phyloP scores from a whole-genome alignment of 352 stramenopile species.

The Phytophthora constricta region DNA sequence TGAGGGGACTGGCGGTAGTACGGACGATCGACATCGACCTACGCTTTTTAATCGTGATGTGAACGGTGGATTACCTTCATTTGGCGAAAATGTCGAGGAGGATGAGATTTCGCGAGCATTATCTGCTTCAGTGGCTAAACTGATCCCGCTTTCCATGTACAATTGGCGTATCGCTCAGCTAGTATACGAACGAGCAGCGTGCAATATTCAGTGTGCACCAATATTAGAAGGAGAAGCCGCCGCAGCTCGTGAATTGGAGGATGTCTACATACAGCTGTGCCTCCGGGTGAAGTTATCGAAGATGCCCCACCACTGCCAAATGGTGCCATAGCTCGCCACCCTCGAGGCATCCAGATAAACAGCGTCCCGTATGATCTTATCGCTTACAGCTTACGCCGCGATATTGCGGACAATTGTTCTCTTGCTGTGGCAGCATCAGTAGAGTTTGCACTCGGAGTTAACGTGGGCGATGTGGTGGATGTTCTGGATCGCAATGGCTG shows the following conservation, averaged over 20 bases:
- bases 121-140: conserved; percentile 51
- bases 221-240: conserved; percentile 57
- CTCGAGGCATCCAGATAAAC: conserved; percentile 37
- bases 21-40: conserved; percentile 11
- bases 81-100: conserved; percentile 66
- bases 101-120: conserved; percentile 76
- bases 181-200: conserved; percentile 62
- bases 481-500: conserved; percentile 79
- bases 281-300: conserved; percentile 17
- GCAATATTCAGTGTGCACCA: conserved; percentile 56
- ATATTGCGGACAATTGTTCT: conserved; percentile 43
- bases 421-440: conserved; percentile 64
- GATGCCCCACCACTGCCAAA: conserved; percentile 19
- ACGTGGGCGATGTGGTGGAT: conserved; percentile 74
- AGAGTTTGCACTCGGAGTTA: conserved; percentile 66
- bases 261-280: conserved; percentile 63
- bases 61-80: conserved; percentile 41
- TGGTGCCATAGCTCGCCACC: conserved; percentile 20
- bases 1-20: conserved; percentile 25
- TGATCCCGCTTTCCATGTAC: conserved; percentile 66
- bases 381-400: conserved; percentile 47
- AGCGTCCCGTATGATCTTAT: conserved; percentile 61
- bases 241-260: conserved; percentile 54
- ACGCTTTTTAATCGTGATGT: conserved; percentile 36
- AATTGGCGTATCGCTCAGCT: conserved; percentile 78